Conservation (phyloP, 2,329 filamentous ascomycete genomes). For the Monosporascus cannonballus region DNA sequence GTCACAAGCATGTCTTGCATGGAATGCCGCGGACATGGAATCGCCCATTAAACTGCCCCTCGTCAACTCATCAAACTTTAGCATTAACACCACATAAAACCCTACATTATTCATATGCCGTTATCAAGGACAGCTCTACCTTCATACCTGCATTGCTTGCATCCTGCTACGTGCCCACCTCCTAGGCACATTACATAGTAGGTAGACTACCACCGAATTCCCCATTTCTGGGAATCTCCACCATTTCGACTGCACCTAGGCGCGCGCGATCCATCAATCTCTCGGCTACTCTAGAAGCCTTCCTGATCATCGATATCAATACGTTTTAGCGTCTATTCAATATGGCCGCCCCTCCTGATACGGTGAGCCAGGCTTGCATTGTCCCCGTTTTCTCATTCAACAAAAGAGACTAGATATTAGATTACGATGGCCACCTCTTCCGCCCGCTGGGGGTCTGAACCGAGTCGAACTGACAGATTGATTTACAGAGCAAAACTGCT, state of each 20-base stretch:
- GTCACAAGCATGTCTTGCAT: neutral
- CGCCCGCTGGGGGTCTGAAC: too few species aligned
- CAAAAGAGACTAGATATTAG: too few species aligned
- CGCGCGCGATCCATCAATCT: neutral
- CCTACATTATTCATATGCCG: neutral
- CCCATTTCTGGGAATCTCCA: neutral
- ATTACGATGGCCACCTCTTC: too few species aligned
- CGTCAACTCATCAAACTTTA: neutral
- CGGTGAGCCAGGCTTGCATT: slow-evolving; percentile 15
- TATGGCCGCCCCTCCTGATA: slow-evolving; percentile 28
- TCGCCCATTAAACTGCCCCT: neutral
- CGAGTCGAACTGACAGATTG: slow-evolving; percentile 3
- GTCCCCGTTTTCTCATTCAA: too few species aligned
- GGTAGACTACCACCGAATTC: neutral
- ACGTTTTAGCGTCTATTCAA: slow-evolving; percentile 3
- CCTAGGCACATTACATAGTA: neutral
- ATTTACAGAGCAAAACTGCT: slow-evolving; percentile 36
- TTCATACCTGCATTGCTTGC: neutral
- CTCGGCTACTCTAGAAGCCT: neutral
- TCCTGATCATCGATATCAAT: neutral
- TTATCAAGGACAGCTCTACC: neutral
- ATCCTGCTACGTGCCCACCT: neutral
- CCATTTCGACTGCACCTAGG: neutral
- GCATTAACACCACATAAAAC: neutral
- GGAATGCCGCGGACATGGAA: neutral